Percentiles rank a stretch among this genome's conserved stretches.
Evolutionary conservation across 2,329 filamentous ascomycete species (phyloP).

Genomic region (Microsporum canis): DNA sequence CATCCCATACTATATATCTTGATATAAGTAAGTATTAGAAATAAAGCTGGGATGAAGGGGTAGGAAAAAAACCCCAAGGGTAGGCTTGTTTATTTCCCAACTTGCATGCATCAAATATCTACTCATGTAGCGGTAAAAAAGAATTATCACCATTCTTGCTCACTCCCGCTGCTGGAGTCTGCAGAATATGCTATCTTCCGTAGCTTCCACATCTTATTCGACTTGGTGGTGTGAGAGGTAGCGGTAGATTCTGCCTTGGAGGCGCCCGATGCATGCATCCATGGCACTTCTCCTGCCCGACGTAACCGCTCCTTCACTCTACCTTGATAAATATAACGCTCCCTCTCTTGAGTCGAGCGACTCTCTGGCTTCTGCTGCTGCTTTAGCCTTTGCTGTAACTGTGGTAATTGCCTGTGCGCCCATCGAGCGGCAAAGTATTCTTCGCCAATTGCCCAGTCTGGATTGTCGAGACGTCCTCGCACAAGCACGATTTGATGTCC

Average conservation of each 20-base stretch:
- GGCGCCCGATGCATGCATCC: slow-evolving; percentile 23
- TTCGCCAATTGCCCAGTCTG: slow-evolving; percentile 37
- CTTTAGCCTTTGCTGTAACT: slow-evolving; percentile 15
- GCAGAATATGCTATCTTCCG: slow-evolving; percentile 28
- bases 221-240: background rate
- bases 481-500: slow-evolving; percentile 38
- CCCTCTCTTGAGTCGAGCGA: background rate
- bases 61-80: too few relatives aligned
- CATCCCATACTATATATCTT: too few relatives aligned
- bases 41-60: too few relatives aligned
- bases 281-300: slow-evolving; percentile 31
- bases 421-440: slow-evolving; percentile 32
- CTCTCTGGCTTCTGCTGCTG: slow-evolving; percentile 7
- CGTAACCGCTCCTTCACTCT: slow-evolving; percentile 26
- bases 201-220: slow-evolving; percentile 26
- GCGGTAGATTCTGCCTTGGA: background rate
- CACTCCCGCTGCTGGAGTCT: slow-evolving; percentile 26
- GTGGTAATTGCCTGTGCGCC: slow-evolving; percentile 25
- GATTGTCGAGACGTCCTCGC: slow-evolving; percentile 36
- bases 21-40: too few relatives aligned
- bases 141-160: slow-evolving; percentile 11
- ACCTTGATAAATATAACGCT: slow-evolving; percentile 6
- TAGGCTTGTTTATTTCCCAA: too few relatives aligned
- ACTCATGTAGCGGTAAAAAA: background rate
- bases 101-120: background rate